Percentiles rank a stretch among this genome's conserved stretches.
phyloP scores from a whole-genome alignment of 78 protist genomes.

The Salpingoeca rosetta region DNA sequence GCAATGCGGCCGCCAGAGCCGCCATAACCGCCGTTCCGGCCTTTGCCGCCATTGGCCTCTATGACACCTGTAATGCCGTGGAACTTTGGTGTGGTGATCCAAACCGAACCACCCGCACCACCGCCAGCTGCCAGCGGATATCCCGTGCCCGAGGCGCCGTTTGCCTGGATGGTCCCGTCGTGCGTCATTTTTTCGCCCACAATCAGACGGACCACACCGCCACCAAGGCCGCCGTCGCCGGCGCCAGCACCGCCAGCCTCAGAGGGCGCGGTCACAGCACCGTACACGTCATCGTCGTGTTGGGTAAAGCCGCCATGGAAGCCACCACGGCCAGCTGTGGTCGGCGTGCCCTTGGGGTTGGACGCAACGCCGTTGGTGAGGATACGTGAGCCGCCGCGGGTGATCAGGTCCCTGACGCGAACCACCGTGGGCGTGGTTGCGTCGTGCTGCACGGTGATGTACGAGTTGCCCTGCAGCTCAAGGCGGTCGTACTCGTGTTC shows the following conservation, averaged over 20 bases:
- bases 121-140: not conserved
- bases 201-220: not conserved
- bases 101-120: not conserved
- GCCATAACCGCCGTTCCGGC: not conserved
- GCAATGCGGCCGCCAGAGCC: not conserved
- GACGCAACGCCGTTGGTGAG: not conserved
- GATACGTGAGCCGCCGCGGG: not conserved
- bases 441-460: too few relatives aligned
- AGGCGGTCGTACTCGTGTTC: not conserved
- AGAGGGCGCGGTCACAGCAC: not conserved
- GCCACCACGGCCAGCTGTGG: too few relatives aligned
- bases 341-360: too few relatives aligned
- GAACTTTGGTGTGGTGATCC: not conserved
- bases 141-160: not conserved
- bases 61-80: not conserved
- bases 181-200: not conserved
- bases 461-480: not conserved
- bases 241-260: not conserved
- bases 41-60: not conserved
- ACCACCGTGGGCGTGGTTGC: too few relatives aligned
- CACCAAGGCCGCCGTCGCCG: not conserved
- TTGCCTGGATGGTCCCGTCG: not conserved
- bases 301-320: not conserved
- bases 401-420: too few relatives aligned
- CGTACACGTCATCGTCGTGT: not conserved